Base-by-base conservation (phyloP, 805 yeast genomes). In the Kuraishia hungarica region DNA sequence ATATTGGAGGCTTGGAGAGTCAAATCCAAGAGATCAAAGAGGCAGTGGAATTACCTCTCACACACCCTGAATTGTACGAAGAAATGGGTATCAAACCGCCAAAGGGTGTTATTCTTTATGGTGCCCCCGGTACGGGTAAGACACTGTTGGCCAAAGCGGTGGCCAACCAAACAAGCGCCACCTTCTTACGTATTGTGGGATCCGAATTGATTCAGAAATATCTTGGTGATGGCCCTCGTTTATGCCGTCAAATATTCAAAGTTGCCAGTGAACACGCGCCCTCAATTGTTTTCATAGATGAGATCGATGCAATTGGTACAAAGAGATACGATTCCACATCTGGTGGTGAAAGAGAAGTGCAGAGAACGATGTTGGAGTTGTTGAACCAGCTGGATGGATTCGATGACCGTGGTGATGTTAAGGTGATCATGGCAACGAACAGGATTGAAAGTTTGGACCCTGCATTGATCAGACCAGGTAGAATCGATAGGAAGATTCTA, bases 31-130 rank as follows among this genome's bases (percentile, higher is more conserved):
- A 94, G 72, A 94, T 94, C 64, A 94, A 94, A 73, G 98, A 93
- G 72, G 89, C 97, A 7, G 97, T 93, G 17, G 98, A 93, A 71
- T 79, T 93, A 64, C 98, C 98, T 13, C 78, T 92, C 59, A 91
- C 97, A 15, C 97, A 93, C 72, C 98, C 98, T 0, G 98, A 93
- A 70, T 76, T 93, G 63, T 93, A 92, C 72, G 97, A 94, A 74
- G 97, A 92, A 71, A 92, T 93, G 97, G 98, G 98, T 64, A 93
- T 93, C 65, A 91, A 92, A 67, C 98, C 97, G 13, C 98, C 98
- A 54, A 93, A 93, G 74, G 98, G 98, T 74, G 98, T 93, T 53
- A 92, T 93, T 63, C 77, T 93, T 56, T 93, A 93, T 68, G 98
- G 98, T 66, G 96, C 97, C 0, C 98, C 98, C 39, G 98, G 98